These are phyloP conservation scores for Psidium friedrichsthalianum DNA, from an alignment of 345 rosid species.

Conservation along the genomic window DNA sequence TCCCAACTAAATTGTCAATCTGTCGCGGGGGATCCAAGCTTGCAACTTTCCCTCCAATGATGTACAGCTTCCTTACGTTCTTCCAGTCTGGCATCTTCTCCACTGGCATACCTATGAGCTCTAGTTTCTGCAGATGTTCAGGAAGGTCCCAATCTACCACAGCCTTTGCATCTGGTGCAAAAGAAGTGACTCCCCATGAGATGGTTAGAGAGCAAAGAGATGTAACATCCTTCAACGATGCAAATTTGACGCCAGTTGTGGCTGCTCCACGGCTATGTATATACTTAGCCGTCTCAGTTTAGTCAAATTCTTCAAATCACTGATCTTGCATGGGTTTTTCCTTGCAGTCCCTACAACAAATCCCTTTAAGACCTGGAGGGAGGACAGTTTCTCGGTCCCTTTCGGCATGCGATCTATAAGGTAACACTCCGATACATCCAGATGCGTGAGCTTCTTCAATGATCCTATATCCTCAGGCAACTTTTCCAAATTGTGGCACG, in stretches of 20 bases:
- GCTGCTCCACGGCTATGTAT: constrained; percentile 3
- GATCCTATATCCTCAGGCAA: too few species aligned
- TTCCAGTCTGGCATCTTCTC: background rate
- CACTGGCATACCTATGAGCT: background rate
- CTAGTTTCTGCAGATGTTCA: background rate
- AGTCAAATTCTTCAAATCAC: too few species aligned
- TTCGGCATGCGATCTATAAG: too few species aligned
- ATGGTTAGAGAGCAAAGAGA: constrained; percentile 3
- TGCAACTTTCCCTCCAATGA: too few species aligned
- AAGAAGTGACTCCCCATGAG: background rate
- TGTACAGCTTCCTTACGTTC: background rate
- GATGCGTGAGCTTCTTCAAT: too few species aligned
- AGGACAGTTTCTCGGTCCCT: too few species aligned
- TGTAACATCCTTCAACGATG: background rate
- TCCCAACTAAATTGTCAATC: background rate
- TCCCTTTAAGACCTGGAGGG: too few species aligned
- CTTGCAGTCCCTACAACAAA: too few species aligned
- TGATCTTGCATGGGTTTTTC: too few species aligned
- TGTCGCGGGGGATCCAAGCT: background rate
- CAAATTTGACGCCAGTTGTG: constrained; percentile 11
- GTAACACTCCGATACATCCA: too few species aligned
- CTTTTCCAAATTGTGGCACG: too few species aligned
- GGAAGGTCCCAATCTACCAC: background rate
- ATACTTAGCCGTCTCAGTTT: too few species aligned
- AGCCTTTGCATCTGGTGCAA: fast-evolving